Evolutionary conservation across 2,329 filamentous ascomycete genomes (phyloP).

Genomic region (Alternaria sp.): DNA sequence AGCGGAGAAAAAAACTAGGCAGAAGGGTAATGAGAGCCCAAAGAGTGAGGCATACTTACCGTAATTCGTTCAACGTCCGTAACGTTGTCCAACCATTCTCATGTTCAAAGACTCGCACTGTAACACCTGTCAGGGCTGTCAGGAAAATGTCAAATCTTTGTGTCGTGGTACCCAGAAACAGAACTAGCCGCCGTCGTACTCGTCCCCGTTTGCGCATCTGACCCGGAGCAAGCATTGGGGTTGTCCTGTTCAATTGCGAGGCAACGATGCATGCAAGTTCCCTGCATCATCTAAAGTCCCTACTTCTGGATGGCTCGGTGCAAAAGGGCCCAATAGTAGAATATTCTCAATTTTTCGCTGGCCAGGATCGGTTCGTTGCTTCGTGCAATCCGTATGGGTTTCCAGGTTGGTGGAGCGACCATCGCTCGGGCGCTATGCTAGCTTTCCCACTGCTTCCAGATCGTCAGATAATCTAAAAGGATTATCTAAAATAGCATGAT

Average conservation of each 20-base stretch:
- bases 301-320: neutral
- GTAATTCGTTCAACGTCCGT: neutral
- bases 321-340: neutral
- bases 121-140: slow-evolving; percentile 38
- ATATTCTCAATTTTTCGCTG: neutral
- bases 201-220: slow-evolving; percentile 21
- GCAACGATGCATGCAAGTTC: slow-evolving; percentile 9
- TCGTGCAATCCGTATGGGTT: slow-evolving; percentile 7
- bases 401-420: slow-evolving; percentile 14
- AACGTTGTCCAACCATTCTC: neutral
- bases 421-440: slow-evolving; percentile 14
- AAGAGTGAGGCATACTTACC: neutral
- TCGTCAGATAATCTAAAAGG: neutral
- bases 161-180: slow-evolving; percentile 12
- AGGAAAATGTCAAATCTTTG: slow-evolving; percentile 20
- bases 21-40: neutral
- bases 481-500: neutral
- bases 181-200: slow-evolving; percentile 1
- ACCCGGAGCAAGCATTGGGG: slow-evolving; percentile 12
- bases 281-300: slow-evolving; percentile 1
- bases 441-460: neutral
- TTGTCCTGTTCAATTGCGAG: slow-evolving; percentile 9
- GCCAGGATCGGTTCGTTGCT: neutral
- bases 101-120: slow-evolving; percentile 25
- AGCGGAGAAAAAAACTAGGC: neutral